A percentile compares a stretch with the other conserved stretches of the same genome.
Conservation (phyloP, 352 stramenopile genomes). For the Globisporangium spinosum region DNA sequence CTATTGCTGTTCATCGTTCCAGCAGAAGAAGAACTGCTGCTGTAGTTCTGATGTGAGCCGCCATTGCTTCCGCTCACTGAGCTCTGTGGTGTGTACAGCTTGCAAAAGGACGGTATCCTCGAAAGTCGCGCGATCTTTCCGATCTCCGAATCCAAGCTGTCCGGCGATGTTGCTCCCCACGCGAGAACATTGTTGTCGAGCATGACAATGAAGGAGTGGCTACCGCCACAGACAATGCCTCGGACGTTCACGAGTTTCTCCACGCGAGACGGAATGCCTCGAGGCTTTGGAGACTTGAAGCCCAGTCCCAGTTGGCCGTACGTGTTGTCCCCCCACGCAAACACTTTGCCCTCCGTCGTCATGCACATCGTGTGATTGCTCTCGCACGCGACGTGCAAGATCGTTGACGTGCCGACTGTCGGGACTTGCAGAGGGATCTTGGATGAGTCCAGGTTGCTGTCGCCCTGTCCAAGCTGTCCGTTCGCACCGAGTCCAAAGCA, state of each 20-base stretch:
- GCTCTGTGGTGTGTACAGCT: conserved; percentile 15
- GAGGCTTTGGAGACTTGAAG: conserved; percentile 24
- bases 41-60: neutral
- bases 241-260: conserved; percentile 48
- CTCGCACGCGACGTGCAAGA: conserved; percentile 55
- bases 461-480: conserved; percentile 58
- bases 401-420: conserved; percentile 30
- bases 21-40: neutral
- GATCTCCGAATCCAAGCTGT: conserved; percentile 57
- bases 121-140: conserved; percentile 38
- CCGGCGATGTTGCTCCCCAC: conserved; percentile 60
- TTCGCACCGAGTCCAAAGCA: conserved; percentile 48
- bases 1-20: neutral
- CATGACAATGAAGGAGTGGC: conserved; percentile 60
- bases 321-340: conserved; percentile 63
- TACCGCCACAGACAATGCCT: conserved; percentile 43
- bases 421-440: conserved; percentile 50
- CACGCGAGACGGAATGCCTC: conserved; percentile 37
- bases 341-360: conserved; percentile 51
- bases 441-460: conserved; percentile 50
- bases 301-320: conserved; percentile 57
- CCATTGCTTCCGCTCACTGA: neutral
- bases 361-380: conserved; percentile 63
- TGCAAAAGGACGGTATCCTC: conserved; percentile 54
- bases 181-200: conserved; percentile 52